These are phyloP conservation scores for Plasmodium gallinaceum DNA, from an alignment of 169 alveolate species.

Conservation along the genomic window DNA sequence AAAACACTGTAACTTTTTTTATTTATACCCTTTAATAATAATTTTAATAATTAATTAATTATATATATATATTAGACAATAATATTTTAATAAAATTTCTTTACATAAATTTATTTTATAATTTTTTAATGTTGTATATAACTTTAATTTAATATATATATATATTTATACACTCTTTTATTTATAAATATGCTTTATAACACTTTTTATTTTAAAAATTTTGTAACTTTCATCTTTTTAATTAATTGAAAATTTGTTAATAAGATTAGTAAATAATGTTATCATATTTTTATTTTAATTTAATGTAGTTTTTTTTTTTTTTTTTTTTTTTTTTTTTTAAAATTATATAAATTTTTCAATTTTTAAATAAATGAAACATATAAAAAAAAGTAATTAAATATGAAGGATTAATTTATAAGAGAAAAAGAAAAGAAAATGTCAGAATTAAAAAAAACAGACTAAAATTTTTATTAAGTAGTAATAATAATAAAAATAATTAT, in stretches of 20 bases:
- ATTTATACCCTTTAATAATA: too few species aligned
- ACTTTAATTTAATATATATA: too few species aligned
- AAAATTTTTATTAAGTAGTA: slow-evolving; percentile 12
- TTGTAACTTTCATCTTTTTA: neutral
- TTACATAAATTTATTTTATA: too few species aligned
- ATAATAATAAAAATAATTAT: slow-evolving; percentile 20
- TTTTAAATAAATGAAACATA: slow-evolving; percentile 8
- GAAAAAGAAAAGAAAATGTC: slow-evolving; percentile 30
- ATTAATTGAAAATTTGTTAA: slow-evolving; percentile 2
- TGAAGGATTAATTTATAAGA: slow-evolving; percentile 12
- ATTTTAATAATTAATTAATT: too few species aligned
- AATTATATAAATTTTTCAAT: neutral
- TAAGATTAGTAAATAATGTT: neutral
- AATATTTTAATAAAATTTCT: too few species aligned
- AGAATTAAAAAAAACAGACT: slow-evolving; percentile 21
- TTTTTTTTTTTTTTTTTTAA: too few species aligned
- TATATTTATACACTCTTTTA: too few species aligned
- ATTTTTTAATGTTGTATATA: too few species aligned
- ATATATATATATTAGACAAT: too few species aligned
- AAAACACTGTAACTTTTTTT: too few species aligned
- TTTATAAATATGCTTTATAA: too few species aligned
- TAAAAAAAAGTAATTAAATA: neutral
- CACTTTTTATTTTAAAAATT: too few species aligned
- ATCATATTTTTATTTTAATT: neutral
- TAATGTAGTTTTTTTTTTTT: neutral